Evolutionary conservation across 1,284 basidiomycete species (phyloP), one percentile per base, ranked within the genome.

Genomic region (Psilocybe mexicana): DNA sequence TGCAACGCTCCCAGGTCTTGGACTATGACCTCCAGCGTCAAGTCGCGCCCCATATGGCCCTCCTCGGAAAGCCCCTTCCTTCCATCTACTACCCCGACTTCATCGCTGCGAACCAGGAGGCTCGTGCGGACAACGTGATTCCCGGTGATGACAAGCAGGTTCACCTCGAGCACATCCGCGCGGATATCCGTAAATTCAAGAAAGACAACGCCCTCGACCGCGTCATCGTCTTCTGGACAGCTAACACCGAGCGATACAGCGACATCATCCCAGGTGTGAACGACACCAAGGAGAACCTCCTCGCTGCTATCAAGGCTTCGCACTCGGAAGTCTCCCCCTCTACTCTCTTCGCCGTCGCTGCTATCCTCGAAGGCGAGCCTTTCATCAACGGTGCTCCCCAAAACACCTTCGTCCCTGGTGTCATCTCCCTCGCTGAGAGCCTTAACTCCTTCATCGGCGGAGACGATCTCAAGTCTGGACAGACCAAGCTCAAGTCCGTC

Each of bases 311-410:
- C 80, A 85, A 92, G 75, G 63, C 74, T 25, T 94, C 92, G 43
- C 96, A 98, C 79, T 80, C 84, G 14, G 96, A 99, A 75, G 90
- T 98, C 18, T 94, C 96, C 11, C 96, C 97, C 5, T 97, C 94
- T 57, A 96, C 95, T 58, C 74, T 98, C 68, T 99, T 98, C 70
- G 96, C 96, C 35, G 90, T 98, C 61, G 96, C 96, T 4, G 85
- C 95, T 35, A 98, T 99, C 73, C 90, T 98, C 65, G 96, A 98
- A 77, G 91, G 91, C 61, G 88, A 89, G 66, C 94, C 96, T 30
- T 98, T 96, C 82, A 87, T 99, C 74, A 99, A 98, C 70, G 96
- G 96, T 55, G 95, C 96, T 25, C 96, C 96, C 23, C 96, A 99
- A 83, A 99, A 99, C 86, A 98, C 96, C 6, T 98, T 98, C 71